These are phyloP conservation scores for Chalara sp. DNA, from an alignment of 2,329 filamentous ascomycete species.

Conservation along the genomic window DNA sequence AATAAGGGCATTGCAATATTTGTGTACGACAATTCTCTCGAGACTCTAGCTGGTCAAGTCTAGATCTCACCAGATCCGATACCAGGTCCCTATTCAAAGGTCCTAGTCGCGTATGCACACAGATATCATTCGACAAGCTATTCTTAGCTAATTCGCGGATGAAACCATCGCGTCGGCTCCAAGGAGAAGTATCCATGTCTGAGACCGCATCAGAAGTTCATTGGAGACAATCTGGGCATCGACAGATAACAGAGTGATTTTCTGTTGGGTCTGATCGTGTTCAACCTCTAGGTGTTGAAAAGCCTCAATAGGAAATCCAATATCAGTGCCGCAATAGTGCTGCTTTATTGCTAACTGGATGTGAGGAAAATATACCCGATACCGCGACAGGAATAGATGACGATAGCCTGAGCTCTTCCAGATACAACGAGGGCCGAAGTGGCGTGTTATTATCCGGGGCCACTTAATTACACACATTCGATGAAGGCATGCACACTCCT, in stretches of 20 bases:
- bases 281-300: slow-evolving; percentile 3
- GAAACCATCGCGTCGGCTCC: slow-evolving; percentile 3
- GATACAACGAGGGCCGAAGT: too few relatives aligned
- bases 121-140: too few relatives aligned
- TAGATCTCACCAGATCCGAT: too few relatives aligned
- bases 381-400: neutral
- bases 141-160: too few relatives aligned
- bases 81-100: too few relatives aligned
- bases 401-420: too few relatives aligned
- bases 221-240: slow-evolving; percentile 5
- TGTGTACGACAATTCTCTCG: too few relatives aligned
- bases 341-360: slow-evolving; percentile 7
- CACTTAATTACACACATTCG: too few relatives aligned
- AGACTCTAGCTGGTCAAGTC: too few relatives aligned
- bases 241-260: slow-evolving; percentile 5
- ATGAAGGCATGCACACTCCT: too few relatives aligned
- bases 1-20: slow-evolving; percentile 6
- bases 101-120: too few relatives aligned
- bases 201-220: slow-evolving; percentile 33
- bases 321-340: slow-evolving; percentile 5
- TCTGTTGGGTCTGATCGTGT: neutral
- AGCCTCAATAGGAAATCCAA: slow-evolving; percentile 4
- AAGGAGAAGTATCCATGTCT: slow-evolving; percentile 37
- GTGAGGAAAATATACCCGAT: slow-evolving; percentile 4
- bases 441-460: too few relatives aligned